Base-by-base conservation (phyloP, 2,329 filamentous ascomycete genomes). In the Trichoderma polysporum region DNA sequence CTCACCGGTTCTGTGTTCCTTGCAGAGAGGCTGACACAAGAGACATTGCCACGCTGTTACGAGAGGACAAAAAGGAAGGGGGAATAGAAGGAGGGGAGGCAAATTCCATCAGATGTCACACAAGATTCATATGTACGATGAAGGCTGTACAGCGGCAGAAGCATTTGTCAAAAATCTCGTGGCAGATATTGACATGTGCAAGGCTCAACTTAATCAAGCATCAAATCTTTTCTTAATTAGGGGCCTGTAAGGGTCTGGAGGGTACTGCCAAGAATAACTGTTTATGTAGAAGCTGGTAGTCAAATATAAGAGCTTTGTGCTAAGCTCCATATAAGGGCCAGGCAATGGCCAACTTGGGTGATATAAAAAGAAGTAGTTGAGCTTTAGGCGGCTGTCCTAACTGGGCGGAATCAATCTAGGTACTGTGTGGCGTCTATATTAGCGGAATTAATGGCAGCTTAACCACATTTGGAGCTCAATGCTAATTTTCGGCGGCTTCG, bases 181-280 rank as follows among this genome's bases (percentile, higher is more conserved):
- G n/a, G n/a, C n/a, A n/a, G n/a, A n/a, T n/a, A n/a, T n/a, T 60
- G 57, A 45, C 57, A 49, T 49, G 41, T 60, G 57, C 57, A 60
- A 45, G 57, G 41, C 19, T 37, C 39, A 49, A 33, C 29, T 49
- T 27, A 49, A 33, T 8, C 12, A 19, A n/a, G 39, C 41, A 50
- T 49, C n/a, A 12, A 33, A 19, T n/a, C 29, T 17, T 33, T 29
- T 33, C 17, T 47, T 9, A n/a, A 13, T 47, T 19, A 22, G n/a
- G 39, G 27, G 31, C 39, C 31, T 37, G 39, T 19, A 19, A 33
- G 37, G 37, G 19, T 12, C 27, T 31, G n/a, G 7, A 29, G 9
- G 39, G 39, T 19, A 13, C 27, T 45, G 25, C 5, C 27, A 35
- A 35, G 52, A 8, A 17, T 54, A 13, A 6, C 31, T n/a, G n/a